Evolutionary conservation across 257 asterid genomes (phyloP).

Genomic region (Nicotiana attenuata): DNA sequence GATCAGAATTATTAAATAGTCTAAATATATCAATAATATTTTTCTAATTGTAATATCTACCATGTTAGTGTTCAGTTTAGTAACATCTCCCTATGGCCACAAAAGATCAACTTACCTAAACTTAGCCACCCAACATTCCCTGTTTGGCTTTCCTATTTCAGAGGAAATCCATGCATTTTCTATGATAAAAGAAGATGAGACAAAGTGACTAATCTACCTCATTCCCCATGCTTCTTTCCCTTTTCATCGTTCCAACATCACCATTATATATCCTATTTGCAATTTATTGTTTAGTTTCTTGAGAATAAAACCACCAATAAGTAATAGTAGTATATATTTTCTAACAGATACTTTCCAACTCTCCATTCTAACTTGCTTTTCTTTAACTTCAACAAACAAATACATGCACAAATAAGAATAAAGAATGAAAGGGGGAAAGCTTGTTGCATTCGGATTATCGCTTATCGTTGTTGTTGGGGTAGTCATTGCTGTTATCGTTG

Average conservation of each 20-base stretch:
- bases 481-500: conserved; percentile 10
- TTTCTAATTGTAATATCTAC: too few relatives aligned
- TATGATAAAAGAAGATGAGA: neutral
- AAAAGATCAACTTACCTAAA: neutral
- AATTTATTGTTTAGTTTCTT: neutral
- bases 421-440: conserved; percentile 18
- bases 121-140: neutral
- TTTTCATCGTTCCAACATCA: neutral
- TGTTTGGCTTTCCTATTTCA: conserved; percentile 1
- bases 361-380: neutral
- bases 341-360: neutral
- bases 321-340: neutral
- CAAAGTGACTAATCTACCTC: neutral
- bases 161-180: conserved; percentile 1
- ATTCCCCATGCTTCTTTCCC: neutral
- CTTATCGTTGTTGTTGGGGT: conserved; percentile 21
- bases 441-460: conserved; percentile 15
- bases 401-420: neutral
- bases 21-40: too few relatives aligned
- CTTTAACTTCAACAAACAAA: neutral
- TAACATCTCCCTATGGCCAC: neutral
- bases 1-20: too few relatives aligned
- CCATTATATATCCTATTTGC: neutral
- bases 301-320: neutral
- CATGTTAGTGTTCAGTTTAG: neutral